Evolutionary conservation across 441 rosid species (phyloP), one percentile per base, ranked within the genome.

Genomic region (Corymbia citriodora): DNA sequence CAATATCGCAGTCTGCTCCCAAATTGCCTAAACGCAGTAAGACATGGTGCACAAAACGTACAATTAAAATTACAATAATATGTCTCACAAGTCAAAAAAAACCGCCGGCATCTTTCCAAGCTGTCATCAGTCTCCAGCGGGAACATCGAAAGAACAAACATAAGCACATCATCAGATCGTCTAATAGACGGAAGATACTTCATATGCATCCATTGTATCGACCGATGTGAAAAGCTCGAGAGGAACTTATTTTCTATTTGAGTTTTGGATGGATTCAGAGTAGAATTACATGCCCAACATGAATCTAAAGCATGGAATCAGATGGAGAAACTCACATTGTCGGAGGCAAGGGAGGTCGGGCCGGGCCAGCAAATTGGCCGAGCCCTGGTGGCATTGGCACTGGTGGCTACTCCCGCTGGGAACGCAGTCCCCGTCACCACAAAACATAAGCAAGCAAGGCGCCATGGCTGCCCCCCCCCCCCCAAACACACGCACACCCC

Each of bases 371-470:
- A 94, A 68, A 90, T 95, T 95, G 31, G 52, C 65, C 1, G 94
- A 90, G 87, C 92, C 94, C 53, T 53, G 82, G 88, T 88, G 57
- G 93, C 97, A 95, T 5, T 92, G 90, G 91, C 97, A 95, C 27
- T 50, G 53, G 86, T 90, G 91, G 25, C 91, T 92, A 25, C 45
- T 90, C 79, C 91, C 94, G 81, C 90, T 92, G 6, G 91, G 82
- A 18, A 87, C 65, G 74, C 97, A 95, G 45, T 61, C 88, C n/a
- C 95, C 97, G 9, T 95, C 94, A 16, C 92, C 95, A 65, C 95
- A 95, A 94, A 94, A 93, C 88, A 90, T 90, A 17, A 92, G 55
- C 72, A 40, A 74, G 87, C 96, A 95, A 54, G 90, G 96, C 94
- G 95, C 53, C 25, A 53, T 14, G 31, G 18, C 88, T 31, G 50